Evolutionary conservation across 2,329 filamentous ascomycete species (phyloP).

Genomic region (Stromatinia cepivora): DNA sequence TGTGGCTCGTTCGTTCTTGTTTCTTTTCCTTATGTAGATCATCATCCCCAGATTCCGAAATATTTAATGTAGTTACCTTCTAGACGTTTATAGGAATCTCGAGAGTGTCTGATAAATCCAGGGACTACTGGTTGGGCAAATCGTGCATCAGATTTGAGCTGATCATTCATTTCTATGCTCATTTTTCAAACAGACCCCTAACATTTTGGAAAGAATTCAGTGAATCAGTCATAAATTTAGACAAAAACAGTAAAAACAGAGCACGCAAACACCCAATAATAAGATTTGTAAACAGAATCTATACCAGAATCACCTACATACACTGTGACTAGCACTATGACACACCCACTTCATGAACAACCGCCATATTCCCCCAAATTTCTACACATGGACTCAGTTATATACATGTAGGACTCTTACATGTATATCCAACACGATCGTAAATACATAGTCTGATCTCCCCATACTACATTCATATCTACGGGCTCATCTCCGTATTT

Average conservation of each 20-base stretch:
- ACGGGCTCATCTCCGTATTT: not conserved
- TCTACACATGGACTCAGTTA: not conserved
- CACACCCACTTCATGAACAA: not conserved
- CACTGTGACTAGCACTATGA: not conserved
- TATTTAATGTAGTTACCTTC: not conserved
- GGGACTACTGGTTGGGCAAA: not conserved
- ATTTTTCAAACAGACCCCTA: not conserved
- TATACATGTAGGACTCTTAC: not conserved
- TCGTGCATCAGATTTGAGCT: not conserved
- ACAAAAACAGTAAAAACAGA: not conserved
- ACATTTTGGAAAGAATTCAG: not conserved
- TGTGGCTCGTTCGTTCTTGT: too few relatives aligned
- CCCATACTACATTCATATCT: too few relatives aligned
- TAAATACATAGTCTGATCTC: not conserved
- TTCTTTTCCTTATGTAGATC: not conserved
- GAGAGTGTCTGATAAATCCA: not conserved
- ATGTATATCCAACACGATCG: not conserved
- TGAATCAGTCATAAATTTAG: not conserved
- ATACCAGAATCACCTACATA: not conserved
- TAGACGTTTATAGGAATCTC: not conserved
- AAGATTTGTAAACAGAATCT: not conserved
- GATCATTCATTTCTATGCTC: not conserved
- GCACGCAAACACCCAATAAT: too few relatives aligned
- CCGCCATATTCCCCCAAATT: not conserved
- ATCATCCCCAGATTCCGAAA: constrained; percentile 4